These are phyloP conservation scores for Phlyctochytrium planicorne DNA, from an alignment of 192 early-diverging fungal genomes.

Conservation along the genomic window DNA sequence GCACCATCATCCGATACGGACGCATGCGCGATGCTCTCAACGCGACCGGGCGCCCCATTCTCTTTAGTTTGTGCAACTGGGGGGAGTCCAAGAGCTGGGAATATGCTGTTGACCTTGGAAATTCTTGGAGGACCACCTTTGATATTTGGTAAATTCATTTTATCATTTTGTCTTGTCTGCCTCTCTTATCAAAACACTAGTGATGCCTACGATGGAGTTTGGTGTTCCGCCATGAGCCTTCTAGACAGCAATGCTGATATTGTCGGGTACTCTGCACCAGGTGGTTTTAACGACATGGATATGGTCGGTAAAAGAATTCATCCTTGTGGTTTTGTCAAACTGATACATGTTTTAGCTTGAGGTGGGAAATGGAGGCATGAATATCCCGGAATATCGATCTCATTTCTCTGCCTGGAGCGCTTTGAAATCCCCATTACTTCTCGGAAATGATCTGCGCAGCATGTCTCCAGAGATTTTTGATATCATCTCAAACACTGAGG, in stretches of 20 bases:
- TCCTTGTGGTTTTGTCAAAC: too few species aligned
- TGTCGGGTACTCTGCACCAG: constrained; percentile 29
- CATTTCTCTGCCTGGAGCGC: constrained; percentile 61
- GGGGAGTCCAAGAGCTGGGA: constrained; percentile 46
- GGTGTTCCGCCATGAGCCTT: constrained; percentile 33
- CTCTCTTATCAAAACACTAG: neutral
- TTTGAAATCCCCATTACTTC: constrained; percentile 57
- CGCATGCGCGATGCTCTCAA: constrained; percentile 47
- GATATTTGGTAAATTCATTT: constrained; percentile 21
- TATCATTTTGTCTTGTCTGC: too few species aligned
- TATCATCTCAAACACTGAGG: constrained; percentile 47
- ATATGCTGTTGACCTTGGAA: constrained; percentile 35
- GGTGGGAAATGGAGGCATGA: constrained; percentile 53
- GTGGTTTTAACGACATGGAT: constrained; percentile 55
- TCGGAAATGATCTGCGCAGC: constrained; percentile 52
- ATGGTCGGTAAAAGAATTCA: too few species aligned
- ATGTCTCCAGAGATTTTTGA: constrained; percentile 10
- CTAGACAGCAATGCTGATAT: constrained; percentile 26
- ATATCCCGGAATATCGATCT: constrained; percentile 40
- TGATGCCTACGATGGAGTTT: constrained; percentile 9
- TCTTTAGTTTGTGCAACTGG: constrained; percentile 51
- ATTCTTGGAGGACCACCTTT: constrained; percentile 37
- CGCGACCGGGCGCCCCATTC: constrained; percentile 42
- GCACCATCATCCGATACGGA: constrained; percentile 28
- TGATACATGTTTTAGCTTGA: too few species aligned